Evolutionary conservation across 352 stramenopile genomes (phyloP).

Genomic region (Pythium diclinum): DNA sequence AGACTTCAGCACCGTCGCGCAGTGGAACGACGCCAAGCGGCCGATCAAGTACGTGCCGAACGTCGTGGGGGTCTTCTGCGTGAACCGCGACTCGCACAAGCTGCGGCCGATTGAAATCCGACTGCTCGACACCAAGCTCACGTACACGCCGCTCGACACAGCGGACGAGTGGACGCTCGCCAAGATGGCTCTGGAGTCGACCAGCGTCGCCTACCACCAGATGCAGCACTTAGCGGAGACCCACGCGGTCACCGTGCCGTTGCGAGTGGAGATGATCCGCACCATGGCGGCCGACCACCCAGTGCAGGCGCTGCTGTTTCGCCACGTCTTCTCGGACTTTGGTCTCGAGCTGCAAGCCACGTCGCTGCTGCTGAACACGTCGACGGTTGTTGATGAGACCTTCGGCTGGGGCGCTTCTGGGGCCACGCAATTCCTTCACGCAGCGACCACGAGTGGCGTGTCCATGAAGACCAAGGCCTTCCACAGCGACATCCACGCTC

Average conservation of each 20-base stretch:
- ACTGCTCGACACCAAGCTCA: slow-evolving; percentile 16
- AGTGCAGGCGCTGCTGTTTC: slow-evolving; percentile 35
- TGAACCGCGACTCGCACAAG: slow-evolving; percentile 13
- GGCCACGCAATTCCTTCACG: slow-evolving; percentile 27
- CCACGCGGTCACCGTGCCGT: slow-evolving; percentile 29
- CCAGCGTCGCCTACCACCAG: slow-evolving; percentile 18
- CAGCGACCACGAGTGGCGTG: slow-evolving; percentile 21
- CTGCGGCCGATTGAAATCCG: slow-evolving; percentile 23
- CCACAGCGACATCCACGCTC: not conserved
- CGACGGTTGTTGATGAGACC: slow-evolving; percentile 31
- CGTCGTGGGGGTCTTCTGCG: not conserved
- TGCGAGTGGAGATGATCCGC: slow-evolving; percentile 43
- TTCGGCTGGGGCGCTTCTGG: slow-evolving; percentile 38
- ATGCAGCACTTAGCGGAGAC: slow-evolving; percentile 20
- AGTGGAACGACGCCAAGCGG: slow-evolving; percentile 16
- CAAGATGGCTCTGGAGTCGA: slow-evolving; percentile 25
- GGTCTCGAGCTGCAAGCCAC: slow-evolving; percentile 16
- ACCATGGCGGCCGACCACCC: slow-evolving; percentile 30
- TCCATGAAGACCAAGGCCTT: slow-evolving; percentile 6
- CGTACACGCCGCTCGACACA: slow-evolving; percentile 20
- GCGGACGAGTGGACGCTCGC: slow-evolving; percentile 23
- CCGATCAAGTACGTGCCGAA: slow-evolving; percentile 16
- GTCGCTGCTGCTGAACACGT: slow-evolving; percentile 2
- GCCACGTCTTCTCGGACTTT: slow-evolving; percentile 25
- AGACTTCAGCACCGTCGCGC: not conserved